Percentiles rank a stretch among this genome's conserved stretches.
phyloP scores from a whole-genome alignment of 805 yeast genomes.

The Metschnikowia dekortorum region DNA sequence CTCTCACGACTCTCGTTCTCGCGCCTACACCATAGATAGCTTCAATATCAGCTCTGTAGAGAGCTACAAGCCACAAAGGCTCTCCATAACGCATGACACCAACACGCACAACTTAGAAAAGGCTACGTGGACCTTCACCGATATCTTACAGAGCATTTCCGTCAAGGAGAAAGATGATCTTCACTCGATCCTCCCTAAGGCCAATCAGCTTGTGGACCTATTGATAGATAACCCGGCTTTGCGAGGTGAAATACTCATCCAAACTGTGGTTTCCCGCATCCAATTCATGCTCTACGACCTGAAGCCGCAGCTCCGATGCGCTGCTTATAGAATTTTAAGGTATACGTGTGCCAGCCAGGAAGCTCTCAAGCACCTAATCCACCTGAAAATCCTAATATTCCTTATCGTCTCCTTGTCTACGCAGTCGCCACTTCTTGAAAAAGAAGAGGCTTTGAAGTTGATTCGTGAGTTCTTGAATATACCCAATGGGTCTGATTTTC shows the following conservation, averaged over 20 bases:
- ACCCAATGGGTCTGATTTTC: constrained; percentile 44
- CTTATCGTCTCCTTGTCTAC: constrained; percentile 62
- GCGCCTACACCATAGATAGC: constrained; percentile 17
- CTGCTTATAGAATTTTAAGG: constrained; percentile 73
- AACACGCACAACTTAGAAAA: constrained; percentile 9
- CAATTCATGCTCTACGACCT: constrained; percentile 57
- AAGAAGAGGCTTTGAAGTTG: constrained; percentile 73
- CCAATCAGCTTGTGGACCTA: constrained; percentile 61
- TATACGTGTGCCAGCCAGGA: constrained; percentile 53
- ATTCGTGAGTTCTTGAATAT: constrained; percentile 58
- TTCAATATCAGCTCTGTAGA: constrained; percentile 18
- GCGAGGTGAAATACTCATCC: constrained; percentile 58
- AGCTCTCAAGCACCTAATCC: constrained; percentile 51
- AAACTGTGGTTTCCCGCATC: constrained; percentile 53
- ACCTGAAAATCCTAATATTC: constrained; percentile 56
- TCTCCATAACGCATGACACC: neutral
- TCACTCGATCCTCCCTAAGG: constrained; percentile 48
- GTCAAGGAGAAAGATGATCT: constrained; percentile 45
- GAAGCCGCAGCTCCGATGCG: constrained; percentile 59
- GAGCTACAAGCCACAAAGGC: constrained; percentile 6
- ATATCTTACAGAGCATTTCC: constrained; percentile 50
- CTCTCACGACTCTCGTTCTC: constrained; percentile 3
- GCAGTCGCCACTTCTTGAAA: constrained; percentile 54
- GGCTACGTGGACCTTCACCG: constrained; percentile 59
- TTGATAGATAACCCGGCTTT: constrained; percentile 55